These are phyloP conservation scores for Pseudohalonectria lignicola DNA, from an alignment of 2,329 filamentous ascomycete genomes.

Conservation along the genomic window DNA sequence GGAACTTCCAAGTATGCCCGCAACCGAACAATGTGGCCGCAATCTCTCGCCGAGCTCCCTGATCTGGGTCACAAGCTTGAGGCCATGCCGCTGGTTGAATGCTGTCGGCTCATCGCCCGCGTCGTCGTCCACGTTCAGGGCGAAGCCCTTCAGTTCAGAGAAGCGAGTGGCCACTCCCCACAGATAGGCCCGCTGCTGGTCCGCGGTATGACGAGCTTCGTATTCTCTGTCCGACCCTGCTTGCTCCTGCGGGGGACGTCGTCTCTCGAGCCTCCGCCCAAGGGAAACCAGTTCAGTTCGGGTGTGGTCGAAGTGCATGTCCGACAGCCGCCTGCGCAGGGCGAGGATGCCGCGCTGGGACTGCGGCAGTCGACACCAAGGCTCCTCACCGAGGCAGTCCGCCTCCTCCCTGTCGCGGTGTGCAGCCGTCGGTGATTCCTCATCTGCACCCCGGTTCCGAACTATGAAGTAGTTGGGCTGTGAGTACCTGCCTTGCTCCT, in stretches of 20 bases:
- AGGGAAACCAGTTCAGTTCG: background rate
- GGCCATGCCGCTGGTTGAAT: background rate
- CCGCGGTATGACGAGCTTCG: background rate
- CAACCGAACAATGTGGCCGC: background rate
- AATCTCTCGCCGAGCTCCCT: background rate
- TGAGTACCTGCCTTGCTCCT: conserved; percentile 25
- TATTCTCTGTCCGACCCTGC: no score
- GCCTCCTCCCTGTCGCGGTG: conserved; percentile 21
- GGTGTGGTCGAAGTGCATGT: background rate
- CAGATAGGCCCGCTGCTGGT: background rate
- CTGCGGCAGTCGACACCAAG: conserved; percentile 19
- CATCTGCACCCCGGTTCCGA: conserved; percentile 32
- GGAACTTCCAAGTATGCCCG: background rate
- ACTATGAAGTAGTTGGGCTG: conserved; percentile 36
- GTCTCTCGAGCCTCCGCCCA: no score
- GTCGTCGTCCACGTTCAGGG: background rate
- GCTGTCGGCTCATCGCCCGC: no score
- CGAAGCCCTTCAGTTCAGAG: background rate
- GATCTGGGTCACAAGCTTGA: background rate
- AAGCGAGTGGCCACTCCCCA: background rate
- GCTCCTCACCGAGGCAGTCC: conserved; percentile 20
- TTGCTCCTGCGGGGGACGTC: no score
- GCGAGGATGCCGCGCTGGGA: background rate
- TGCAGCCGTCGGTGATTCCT: conserved; percentile 17
- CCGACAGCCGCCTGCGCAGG: background rate